Conservation (phyloP, 768 basidiomycete genomes). For the Termitomyces sp. region DNA sequence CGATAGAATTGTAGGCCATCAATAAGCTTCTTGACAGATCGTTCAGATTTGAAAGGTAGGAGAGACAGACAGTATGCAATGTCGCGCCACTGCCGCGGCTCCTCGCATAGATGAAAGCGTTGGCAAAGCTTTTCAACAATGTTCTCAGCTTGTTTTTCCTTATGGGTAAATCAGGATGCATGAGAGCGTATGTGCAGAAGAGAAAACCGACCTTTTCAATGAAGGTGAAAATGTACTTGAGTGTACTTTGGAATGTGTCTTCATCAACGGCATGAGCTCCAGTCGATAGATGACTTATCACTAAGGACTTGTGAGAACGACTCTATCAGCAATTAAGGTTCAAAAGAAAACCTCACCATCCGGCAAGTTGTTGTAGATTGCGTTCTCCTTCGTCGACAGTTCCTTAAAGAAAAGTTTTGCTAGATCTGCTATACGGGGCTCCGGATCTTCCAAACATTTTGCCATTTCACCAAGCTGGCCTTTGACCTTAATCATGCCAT, state of each 20-base stretch:
- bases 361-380: conserved; percentile 97
- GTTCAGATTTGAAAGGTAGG: conserved; percentile 94
- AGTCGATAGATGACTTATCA: conserved; percentile 91
- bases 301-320: conserved; percentile 30
- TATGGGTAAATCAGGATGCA: neutral
- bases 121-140: conserved; percentile 98
- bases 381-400: conserved; percentile 95
- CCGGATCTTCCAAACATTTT: conserved; percentile 95
- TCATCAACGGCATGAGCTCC: conserved; percentile 93
- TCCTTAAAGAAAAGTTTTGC: conserved; percentile 99
- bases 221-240: conserved; percentile 93
- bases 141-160: conserved; percentile 98
- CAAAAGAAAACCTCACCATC: conserved; percentile 55
- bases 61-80: conserved; percentile 94
- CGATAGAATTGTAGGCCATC: conserved; percentile 91
- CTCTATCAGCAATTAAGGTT: neutral
- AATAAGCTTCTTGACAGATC: conserved; percentile 93
- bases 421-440: conserved; percentile 82
- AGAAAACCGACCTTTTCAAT: conserved; percentile 78
- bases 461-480: conserved; percentile 99
- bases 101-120: conserved; percentile 83
- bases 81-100: conserved; percentile 94
- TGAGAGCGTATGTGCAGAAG: neutral
- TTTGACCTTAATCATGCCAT: conserved; percentile 99
- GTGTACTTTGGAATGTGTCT: conserved; percentile 85